Evolutionary conservation across 2,329 filamentous ascomycete species (phyloP).

Genomic region (Bimuria novae-zelandiae): DNA sequence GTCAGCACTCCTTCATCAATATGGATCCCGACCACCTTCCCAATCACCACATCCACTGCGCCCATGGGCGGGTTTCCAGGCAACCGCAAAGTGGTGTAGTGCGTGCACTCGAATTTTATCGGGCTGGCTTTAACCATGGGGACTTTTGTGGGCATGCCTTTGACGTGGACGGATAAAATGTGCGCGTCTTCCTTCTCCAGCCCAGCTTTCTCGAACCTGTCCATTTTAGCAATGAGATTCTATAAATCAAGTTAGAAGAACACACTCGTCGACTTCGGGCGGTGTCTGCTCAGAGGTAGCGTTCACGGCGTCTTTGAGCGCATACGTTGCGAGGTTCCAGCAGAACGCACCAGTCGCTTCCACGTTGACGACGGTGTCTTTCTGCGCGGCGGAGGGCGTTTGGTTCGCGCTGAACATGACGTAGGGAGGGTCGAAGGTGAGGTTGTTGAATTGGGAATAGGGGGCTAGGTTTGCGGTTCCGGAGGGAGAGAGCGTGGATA

Average conservation of each 20-base stretch:
- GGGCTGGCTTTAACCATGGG: constrained; percentile 61
- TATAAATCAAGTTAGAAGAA: background rate
- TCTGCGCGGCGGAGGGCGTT: constrained; percentile 51
- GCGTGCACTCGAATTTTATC: constrained; percentile 63
- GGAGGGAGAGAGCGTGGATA: constrained; percentile 57
- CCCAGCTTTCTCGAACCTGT: constrained; percentile 53
- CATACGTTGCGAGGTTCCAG: constrained; percentile 65
- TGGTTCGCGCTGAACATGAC: constrained; percentile 67
- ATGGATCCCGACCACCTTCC: constrained; percentile 61
- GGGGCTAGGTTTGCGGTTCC: constrained; percentile 62
- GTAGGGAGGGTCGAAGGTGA: constrained; percentile 66
- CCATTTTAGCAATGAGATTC: too few species aligned
- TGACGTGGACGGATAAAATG: constrained; percentile 37
- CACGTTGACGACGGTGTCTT: constrained; percentile 63
- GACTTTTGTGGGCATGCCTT: constrained; percentile 30
- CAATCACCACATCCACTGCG: constrained; percentile 62
- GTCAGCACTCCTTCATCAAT: constrained; percentile 61
- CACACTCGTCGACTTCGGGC: constrained; percentile 57
- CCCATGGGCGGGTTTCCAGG: constrained; percentile 64
- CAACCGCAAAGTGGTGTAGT: constrained; percentile 58
- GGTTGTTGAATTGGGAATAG: constrained; percentile 66
- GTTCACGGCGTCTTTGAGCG: constrained; percentile 61
- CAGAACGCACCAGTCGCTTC: constrained; percentile 61
- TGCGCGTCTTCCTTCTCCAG: constrained; percentile 55
- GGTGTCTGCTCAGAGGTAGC: constrained; percentile 57